Percentiles rank a stretch among this genome's conserved stretches.
These are phyloP conservation scores for Fusarium albidum DNA, from an alignment of 2,329 filamentous ascomycete species.

Conservation along the genomic window DNA sequence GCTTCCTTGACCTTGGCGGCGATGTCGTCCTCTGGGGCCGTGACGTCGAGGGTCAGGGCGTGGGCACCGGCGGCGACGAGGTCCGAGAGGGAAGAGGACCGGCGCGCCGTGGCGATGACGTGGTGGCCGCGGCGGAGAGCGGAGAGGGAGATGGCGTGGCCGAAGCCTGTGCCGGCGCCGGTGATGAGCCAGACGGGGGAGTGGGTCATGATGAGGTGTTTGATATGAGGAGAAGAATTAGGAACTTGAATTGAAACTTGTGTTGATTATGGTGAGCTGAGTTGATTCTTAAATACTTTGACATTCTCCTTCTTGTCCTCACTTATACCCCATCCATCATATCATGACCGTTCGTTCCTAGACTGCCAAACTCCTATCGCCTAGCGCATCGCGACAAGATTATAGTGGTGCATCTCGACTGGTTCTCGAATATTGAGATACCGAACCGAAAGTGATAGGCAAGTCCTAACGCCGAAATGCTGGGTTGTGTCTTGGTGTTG, in stretches of 20 bases:
- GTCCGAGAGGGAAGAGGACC: constrained; percentile 25
- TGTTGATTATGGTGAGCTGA: background rate
- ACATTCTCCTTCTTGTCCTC: background rate
- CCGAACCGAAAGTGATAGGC: too few relatives aligned
- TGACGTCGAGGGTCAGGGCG: constrained; percentile 20
- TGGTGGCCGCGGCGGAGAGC: constrained; percentile 52
- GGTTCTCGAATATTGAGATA: background rate
- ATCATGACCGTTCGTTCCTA: background rate
- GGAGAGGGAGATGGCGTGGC: constrained; percentile 52
- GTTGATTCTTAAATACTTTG: background rate
- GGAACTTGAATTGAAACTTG: too few relatives aligned
- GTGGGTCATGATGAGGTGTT: constrained; percentile 24
- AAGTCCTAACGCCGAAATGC: background rate
- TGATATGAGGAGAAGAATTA: background rate
- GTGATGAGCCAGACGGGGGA: constrained; percentile 56
- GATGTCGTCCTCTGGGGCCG: constrained; percentile 12
- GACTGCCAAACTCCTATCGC: background rate
- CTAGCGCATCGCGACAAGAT: background rate
- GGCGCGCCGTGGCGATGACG: constrained; percentile 56
- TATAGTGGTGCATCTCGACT: background rate
- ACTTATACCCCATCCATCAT: background rate
- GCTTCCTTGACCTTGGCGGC: constrained; percentile 19
- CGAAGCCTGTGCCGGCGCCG: constrained; percentile 55
- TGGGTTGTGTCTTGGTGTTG: background rate
- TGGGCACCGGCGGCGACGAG: constrained; percentile 17